Percentiles rank a stretch among this genome's conserved stretches.
These are phyloP conservation scores for Hypoxylon trugodes DNA, from an alignment of 495 filamentous ascomycete genomes.

Conservation along the genomic window DNA sequence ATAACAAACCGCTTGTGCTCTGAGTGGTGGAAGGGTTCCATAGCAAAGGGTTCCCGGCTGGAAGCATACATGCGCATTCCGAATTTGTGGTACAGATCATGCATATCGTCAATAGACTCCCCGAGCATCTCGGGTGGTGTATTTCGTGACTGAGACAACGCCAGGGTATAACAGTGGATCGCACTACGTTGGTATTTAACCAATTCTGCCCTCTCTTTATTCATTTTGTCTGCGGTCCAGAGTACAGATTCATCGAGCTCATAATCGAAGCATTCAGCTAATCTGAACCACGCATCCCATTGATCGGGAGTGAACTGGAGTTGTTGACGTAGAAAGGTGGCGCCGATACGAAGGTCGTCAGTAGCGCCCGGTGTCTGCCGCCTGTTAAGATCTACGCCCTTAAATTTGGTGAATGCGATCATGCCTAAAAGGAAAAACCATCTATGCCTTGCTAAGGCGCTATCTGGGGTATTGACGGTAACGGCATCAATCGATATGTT, in stretches of 20 bases:
- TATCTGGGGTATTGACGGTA: conserved; percentile 58
- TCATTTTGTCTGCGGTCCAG: conserved; percentile 96
- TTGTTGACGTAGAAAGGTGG: conserved; percentile 83
- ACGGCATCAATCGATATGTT: conserved; percentile 68
- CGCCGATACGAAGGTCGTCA: conserved; percentile 85
- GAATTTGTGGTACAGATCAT: conserved; percentile 89
- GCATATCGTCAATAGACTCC: conserved; percentile 71
- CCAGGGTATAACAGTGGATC: conserved; percentile 94
- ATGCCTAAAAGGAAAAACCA: conserved; percentile 94
- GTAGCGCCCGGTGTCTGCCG: conserved; percentile 77
- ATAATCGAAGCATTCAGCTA: conserved; percentile 90
- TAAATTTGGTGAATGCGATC: conserved; percentile 86
- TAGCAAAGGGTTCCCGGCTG: conserved; percentile 89
- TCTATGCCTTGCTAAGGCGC: conserved; percentile 75
- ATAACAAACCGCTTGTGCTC: conserved; percentile 83
- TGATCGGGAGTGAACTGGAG: conserved; percentile 82
- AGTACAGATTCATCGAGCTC: conserved; percentile 91
- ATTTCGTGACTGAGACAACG: conserved; percentile 74
- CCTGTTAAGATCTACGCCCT: conserved; percentile 74
- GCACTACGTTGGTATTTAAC: conserved; percentile 78
- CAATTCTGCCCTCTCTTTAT: conserved; percentile 80
- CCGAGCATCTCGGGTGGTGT: conserved; percentile 66
- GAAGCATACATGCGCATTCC: conserved; percentile 89
- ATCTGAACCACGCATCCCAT: conserved; percentile 97
- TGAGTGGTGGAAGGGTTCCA: conserved; percentile 78